These are phyloP conservation scores for Mycena vitilis DNA, from an alignment of 768 basidiomycete genomes.

Conservation along the genomic window DNA sequence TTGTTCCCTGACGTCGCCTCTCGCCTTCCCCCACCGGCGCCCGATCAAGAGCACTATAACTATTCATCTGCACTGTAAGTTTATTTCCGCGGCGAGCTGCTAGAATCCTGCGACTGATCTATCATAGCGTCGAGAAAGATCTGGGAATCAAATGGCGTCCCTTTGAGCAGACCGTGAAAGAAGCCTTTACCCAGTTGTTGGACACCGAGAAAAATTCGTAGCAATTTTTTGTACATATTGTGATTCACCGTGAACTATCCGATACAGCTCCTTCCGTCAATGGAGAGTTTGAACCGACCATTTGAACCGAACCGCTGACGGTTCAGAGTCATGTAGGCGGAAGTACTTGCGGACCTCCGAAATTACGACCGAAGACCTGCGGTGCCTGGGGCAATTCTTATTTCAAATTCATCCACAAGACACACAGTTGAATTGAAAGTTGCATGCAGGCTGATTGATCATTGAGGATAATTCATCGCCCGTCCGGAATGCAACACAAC, in stretches of 20 bases:
- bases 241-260: no score
- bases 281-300: no score
- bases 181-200: constrained; percentile 24
- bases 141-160: constrained; percentile 24
- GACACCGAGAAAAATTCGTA: constrained; percentile 4
- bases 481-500: no score
- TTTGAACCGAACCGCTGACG: no score
- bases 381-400: no score
- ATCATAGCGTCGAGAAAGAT: constrained; percentile 16
- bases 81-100: no score
- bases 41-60: constrained; percentile 8
- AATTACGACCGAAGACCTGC: background rate
- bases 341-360: background rate
- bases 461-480: no score
- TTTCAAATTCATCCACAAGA: no score
- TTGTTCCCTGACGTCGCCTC: constrained; percentile 19
- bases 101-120: background rate
- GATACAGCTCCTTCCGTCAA: no score
- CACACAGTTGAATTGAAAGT: no score
- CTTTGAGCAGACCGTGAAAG: constrained; percentile 21
- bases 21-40: constrained; percentile 6
- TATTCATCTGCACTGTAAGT: constrained; percentile 19
- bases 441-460: no score
- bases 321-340: no score
- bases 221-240: background rate